These are phyloP conservation scores for Penicillium sp. DNA, from an alignment of 2,329 filamentous ascomycete species.

Conservation along the genomic window DNA sequence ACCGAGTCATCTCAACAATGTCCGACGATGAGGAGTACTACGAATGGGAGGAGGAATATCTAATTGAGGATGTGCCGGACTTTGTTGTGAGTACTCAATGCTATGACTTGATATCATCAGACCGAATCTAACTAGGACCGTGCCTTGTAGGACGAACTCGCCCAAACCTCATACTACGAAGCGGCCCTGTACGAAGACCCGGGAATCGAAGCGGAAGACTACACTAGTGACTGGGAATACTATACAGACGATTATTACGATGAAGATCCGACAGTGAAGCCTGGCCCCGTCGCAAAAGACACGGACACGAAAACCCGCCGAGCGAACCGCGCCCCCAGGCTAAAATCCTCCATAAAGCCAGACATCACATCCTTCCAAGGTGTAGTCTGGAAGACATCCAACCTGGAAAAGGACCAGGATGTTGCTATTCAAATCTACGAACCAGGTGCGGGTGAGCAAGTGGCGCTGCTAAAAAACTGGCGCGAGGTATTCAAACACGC, in stretches of 20 bases:
- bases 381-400: constrained; percentile 40
- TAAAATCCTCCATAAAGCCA: constrained; percentile 12
- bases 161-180: constrained; percentile 41
- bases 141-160: constrained; percentile 42
- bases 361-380: constrained; percentile 37
- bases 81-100: constrained; percentile 30
- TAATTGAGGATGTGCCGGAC: constrained; percentile 38
- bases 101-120: background rate
- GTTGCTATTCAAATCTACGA: constrained; percentile 32
- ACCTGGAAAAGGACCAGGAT: constrained; percentile 24
- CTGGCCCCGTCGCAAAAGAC: constrained; percentile 16
- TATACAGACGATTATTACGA: constrained; percentile 47
- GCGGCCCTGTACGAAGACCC: constrained; percentile 42
- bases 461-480: constrained; percentile 48
- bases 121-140: background rate
- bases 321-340: constrained; percentile 2
- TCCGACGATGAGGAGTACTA: constrained; percentile 41
- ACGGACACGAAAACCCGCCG: constrained; percentile 15
- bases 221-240: constrained; percentile 47
- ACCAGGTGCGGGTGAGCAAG: constrained; percentile 41
- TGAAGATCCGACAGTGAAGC: constrained; percentile 39
- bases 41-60: constrained; percentile 36
- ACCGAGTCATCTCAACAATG: constrained; percentile 22
- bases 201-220: constrained; percentile 38
- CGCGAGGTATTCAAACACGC: constrained; percentile 43